phyloP scores from a whole-genome alignment of 495 filamentous ascomycete species.

The Mycothermus thermophilus region DNA sequence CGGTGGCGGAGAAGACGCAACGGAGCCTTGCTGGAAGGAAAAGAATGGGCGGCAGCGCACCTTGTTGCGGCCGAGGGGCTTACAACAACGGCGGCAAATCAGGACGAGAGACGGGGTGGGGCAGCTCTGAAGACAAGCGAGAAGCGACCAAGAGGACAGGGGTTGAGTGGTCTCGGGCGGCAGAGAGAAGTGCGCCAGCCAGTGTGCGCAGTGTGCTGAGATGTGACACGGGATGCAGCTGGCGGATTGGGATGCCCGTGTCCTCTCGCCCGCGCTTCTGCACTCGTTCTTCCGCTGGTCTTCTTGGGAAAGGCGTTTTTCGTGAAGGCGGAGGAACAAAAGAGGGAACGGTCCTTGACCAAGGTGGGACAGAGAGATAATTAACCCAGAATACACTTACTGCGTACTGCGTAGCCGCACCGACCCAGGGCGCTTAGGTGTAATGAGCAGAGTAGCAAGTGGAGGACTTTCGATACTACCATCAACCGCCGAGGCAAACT shows the following conservation, averaged over 20 bases:
- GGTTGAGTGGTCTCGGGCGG: constrained; percentile 20
- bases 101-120: constrained; percentile 9
- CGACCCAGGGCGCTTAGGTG: no score
- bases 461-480: no score
- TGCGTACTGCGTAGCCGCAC: no score
- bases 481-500: no score
- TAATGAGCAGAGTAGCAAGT: no score
- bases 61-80: constrained; percentile 12
- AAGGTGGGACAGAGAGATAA: constrained; percentile 1
- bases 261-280: constrained; percentile 9
- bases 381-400: constrained; percentile 11
- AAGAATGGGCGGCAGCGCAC: constrained; percentile 9
- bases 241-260: constrained; percentile 5
- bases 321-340: not conserved
- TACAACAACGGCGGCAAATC: constrained; percentile 23
- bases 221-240: constrained; percentile 21
- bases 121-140: constrained; percentile 15
- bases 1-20: constrained; percentile 4
- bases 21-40: not conserved
- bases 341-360: not conserved
- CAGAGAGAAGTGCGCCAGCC: constrained; percentile 19
- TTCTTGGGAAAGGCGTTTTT: not conserved
- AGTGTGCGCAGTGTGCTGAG: constrained; percentile 19
- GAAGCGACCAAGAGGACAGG: constrained; percentile 21
- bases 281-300: constrained; percentile 3